Evolutionary conservation across 768 basidiomycete species (phyloP), one percentile per base, ranked within the genome.

Genomic region (Pleurotus tuoliensis): DNA sequence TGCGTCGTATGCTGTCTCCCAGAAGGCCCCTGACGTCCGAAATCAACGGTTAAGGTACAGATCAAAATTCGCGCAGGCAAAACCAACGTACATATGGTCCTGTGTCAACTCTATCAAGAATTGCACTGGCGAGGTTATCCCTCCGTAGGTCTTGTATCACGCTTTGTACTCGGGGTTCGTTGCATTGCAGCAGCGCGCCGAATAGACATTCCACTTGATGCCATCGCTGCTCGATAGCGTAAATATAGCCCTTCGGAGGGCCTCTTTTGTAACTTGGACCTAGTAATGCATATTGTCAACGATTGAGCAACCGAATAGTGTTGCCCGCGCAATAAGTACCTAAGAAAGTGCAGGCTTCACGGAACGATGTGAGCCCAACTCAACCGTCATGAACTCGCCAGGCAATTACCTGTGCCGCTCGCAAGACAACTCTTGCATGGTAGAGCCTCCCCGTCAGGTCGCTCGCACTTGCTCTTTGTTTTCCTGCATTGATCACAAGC

Each of bases 121-220:
- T 89, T 58, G 91, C 88, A 30, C 83, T 75, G 1, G 93, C 91
- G 40, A 93, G 78, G 43, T 85, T 80, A 64, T 94, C 91, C 58
- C 82, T 80, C 53, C 80, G 78, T 45, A 92, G 69, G 61, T 89
- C 86, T 34, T 77, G 71, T 39, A 90, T 74, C 48, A 91, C 66
- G 37, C 72, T 73, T 65, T 85, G 82, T 0, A 89, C 84, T 56
- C 84, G 74, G 15, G 80, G 73, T 67, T 90, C 86, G 25, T 80
- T 77, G 57, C 87, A 89, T 62, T 87, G 82, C 49, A 94, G 76
- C 51, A 95, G 77, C 11, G 88, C 86, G 37, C 91, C 93, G 4
- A 95, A 77, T n/a, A 95, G 73, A 11, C 92, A 89, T 70, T 95
- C 94, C 63, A 94, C 89, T 66, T 94, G 90, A 63, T 95, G 93